A percentile compares a stretch with the other conserved stretches of the same genome.
phyloP scores from a whole-genome alignment of 1,139 yeast species.

The Saccharomyces hybrid region DNA sequence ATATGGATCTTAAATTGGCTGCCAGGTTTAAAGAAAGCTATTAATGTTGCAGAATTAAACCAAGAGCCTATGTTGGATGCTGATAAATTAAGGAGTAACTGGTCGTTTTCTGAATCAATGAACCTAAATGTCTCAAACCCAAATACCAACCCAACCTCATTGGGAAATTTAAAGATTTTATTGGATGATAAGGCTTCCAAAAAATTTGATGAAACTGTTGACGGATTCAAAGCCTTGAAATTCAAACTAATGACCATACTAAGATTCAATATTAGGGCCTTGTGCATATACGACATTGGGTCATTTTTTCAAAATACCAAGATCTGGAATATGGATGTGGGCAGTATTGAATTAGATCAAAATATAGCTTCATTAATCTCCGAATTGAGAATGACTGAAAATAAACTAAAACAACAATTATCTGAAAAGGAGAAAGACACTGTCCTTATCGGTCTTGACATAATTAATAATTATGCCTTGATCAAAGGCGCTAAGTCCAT shows the following conservation, averaged over 20 bases:
- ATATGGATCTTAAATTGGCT: conserved; percentile 50
- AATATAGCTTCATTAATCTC: conserved; percentile 38
- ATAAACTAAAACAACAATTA: conserved; percentile 25
- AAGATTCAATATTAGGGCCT: conserved; percentile 58
- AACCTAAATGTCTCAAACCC: conserved; percentile 10
- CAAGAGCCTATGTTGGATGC: conserved; percentile 31
- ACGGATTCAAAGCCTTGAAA: conserved; percentile 41
- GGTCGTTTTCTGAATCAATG: conserved; percentile 48
- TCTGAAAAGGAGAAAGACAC: conserved; percentile 30
- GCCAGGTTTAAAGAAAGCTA: conserved; percentile 41
- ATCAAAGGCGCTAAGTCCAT: conserved; percentile 56
- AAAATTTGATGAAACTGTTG: conserved; percentile 44
- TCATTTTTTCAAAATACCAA: conserved; percentile 33
- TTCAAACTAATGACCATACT: conserved; percentile 48
- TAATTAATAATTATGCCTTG: conserved; percentile 49
- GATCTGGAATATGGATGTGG: conserved; percentile 45
- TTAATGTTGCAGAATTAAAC: conserved; percentile 34
- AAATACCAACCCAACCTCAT: background rate
- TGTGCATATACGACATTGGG: conserved; percentile 54
- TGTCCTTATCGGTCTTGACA: conserved; percentile 45
- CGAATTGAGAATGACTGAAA: conserved; percentile 26
- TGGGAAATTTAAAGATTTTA: conserved; percentile 27
- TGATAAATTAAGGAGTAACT: conserved; percentile 45
- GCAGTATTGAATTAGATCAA: conserved; percentile 51
- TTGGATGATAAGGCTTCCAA: conserved; percentile 38